These are phyloP conservation scores for Kernera saxatilis DNA, from an alignment of 345 rosid species.

Conservation along the genomic window DNA sequence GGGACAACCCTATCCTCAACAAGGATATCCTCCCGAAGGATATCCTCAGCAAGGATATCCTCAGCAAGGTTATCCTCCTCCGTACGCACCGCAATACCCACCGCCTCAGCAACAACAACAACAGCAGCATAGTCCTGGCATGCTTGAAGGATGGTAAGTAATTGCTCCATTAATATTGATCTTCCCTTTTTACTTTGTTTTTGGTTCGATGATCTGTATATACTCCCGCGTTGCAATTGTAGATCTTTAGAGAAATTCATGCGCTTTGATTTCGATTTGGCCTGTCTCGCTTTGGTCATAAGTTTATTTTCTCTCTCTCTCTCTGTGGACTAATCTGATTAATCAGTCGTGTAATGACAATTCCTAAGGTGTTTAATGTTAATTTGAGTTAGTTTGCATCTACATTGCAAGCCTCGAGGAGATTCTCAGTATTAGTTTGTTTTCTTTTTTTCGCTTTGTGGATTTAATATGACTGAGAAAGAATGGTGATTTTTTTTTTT, in stretches of 20 bases:
- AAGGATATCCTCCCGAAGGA: neutral
- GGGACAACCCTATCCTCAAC: slow-evolving; percentile 56
- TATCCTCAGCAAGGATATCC: slow-evolving; percentile 14
- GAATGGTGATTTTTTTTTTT: no score
- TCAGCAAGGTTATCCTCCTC: slow-evolving; percentile 40
- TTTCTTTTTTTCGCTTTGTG: no score
- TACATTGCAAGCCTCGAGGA: no score
- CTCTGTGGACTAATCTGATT: no score
- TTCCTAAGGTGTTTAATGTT: no score
- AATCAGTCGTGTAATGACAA: no score
- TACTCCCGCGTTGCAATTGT: no score
- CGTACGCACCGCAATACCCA: slow-evolving; percentile 55
- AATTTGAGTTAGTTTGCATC: no score
- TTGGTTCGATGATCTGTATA: neutral
- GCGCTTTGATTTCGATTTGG: neutral
- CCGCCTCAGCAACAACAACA: slow-evolving; percentile 54
- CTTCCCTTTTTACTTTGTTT: no score
- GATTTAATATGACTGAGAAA: neutral
- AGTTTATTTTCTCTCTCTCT: neutral
- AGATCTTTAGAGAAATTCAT: neutral
- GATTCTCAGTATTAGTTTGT: no score
- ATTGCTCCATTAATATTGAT: no score
- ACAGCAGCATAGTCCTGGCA: slow-evolving; percentile 29
- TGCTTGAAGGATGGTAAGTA: slow-evolving; percentile 70
- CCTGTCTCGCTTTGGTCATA: neutral